Percentiles rank a stretch among this genome's conserved stretches.
Evolutionary conservation across 257 asterid species (phyloP).

Genomic region (Penstemon eatonii): DNA sequence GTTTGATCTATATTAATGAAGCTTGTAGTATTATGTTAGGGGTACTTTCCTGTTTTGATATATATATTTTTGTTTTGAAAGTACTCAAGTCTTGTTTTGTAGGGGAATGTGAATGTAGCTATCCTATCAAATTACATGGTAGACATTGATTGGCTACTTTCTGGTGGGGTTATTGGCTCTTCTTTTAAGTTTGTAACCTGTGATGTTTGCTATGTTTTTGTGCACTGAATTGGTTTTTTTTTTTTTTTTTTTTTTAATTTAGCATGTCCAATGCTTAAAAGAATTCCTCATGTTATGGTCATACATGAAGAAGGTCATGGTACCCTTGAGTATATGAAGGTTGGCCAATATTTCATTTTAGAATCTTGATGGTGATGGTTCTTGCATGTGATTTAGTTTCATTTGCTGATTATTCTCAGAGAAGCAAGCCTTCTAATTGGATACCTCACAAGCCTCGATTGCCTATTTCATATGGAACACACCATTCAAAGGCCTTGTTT

Average conservation of each 20-base stretch:
- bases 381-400: conserved; percentile 27
- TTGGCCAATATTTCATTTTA: conserved; percentile 26
- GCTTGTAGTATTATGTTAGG: conserved; percentile 14
- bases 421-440: conserved; percentile 77
- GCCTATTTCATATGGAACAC: conserved; percentile 96
- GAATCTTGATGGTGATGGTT: conserved; percentile 30
- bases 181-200: conserved; percentile 7
- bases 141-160: conserved; percentile 92
- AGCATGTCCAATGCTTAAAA: conserved; percentile 79
- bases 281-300: conserved; percentile 73
- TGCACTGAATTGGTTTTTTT: conserved; percentile 5
- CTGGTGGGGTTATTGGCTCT: conserved; percentile 47
- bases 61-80: not conserved
- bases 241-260: conserved; percentile 15
- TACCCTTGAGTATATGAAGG: conserved; percentile 86
- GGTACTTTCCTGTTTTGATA: conserved; percentile 15
- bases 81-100: conserved; percentile 25
- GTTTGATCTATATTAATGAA: conserved; percentile 8
- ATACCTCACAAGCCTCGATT: conserved; percentile 92
- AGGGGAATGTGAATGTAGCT: conserved; percentile 82
- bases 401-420: conserved; percentile 53
- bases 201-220: not conserved
- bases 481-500: conserved; percentile 97
- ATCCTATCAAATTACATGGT: conserved; percentile 94
- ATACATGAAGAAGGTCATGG: conserved; percentile 96